Evolutionary conservation across 345 rosid species (phyloP).

Genomic region (Eucalyptus tenuipes): DNA sequence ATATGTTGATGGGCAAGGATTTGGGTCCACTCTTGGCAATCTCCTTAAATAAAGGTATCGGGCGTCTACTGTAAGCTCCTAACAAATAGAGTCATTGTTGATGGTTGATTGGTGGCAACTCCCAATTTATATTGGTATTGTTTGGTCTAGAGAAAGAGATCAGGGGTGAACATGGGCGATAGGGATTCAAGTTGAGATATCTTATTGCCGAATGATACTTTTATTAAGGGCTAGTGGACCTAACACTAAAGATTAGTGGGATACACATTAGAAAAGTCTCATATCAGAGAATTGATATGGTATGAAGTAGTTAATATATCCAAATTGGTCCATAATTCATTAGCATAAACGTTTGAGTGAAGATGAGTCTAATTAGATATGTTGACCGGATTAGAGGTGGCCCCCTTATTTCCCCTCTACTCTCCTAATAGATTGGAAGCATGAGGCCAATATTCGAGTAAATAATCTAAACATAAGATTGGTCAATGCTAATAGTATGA

Average conservation of each 20-base stretch:
- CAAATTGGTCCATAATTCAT: rapidly evolving
- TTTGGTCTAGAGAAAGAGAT: neutral
- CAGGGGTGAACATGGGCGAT: rapidly evolving
- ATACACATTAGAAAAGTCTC: neutral
- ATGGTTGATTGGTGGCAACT: neutral
- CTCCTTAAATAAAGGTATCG: neutral
- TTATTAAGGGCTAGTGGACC: neutral
- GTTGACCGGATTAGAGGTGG: rapidly evolving
- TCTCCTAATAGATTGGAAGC: neutral
- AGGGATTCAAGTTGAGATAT: neutral
- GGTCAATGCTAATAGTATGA: neutral
- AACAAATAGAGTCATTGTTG: neutral
- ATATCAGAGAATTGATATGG: rapidly evolving
- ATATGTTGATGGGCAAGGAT: neutral
- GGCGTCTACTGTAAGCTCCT: rapidly evolving
- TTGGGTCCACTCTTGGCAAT: neutral
- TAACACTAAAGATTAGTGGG: neutral
- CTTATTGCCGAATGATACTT: neutral
- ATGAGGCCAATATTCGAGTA: neutral
- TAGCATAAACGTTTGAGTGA: neutral
- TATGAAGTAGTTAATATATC: rapidly evolving
- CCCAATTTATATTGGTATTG: neutral
- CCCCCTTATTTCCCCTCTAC: neutral
- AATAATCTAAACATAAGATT: neutral
- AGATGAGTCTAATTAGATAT: neutral